These are phyloP conservation scores for Chaetomium olivaceum DNA, from an alignment of 2,329 filamentous ascomycete species.

Conservation along the genomic window DNA sequence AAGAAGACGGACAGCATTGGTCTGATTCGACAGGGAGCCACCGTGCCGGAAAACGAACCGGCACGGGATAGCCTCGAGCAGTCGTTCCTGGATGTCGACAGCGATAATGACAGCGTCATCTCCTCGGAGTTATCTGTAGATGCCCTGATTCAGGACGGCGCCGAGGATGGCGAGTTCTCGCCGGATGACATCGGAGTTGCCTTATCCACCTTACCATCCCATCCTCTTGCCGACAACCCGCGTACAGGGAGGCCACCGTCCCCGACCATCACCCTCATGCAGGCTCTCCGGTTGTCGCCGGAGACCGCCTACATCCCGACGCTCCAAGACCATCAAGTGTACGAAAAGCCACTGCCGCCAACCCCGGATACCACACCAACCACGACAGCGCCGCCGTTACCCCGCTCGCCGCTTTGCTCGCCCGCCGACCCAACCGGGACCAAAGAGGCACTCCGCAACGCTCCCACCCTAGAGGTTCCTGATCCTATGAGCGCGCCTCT, in stretches of 20 bases:
- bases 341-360: slow-evolving; percentile 49
- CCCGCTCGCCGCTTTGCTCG: slow-evolving; percentile 36
- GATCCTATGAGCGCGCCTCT: slow-evolving; percentile 27
- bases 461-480: slow-evolving; percentile 35
- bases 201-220: slow-evolving; percentile 41
- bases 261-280: slow-evolving; percentile 50
- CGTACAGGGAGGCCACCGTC: slow-evolving; percentile 42
- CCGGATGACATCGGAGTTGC: slow-evolving; percentile 36
- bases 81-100: slow-evolving; percentile 51
- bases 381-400: slow-evolving; percentile 41
- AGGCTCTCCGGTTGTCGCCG: slow-evolving; percentile 49
- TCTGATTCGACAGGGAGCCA: slow-evolving; percentile 42
- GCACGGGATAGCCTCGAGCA: slow-evolving; percentile 37
- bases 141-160: slow-evolving; percentile 40
- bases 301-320: slow-evolving; percentile 42
- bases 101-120: slow-evolving; percentile 56
- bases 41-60: slow-evolving; percentile 33
- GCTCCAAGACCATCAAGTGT: slow-evolving; percentile 45
- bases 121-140: slow-evolving; percentile 64
- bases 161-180: slow-evolving; percentile 32
- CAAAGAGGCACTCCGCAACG: slow-evolving; percentile 42
- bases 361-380: slow-evolving; percentile 54
- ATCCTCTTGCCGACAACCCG: slow-evolving; percentile 39
- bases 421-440: slow-evolving; percentile 39
- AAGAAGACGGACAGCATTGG: slow-evolving; percentile 56